Evolutionary conservation across 2,329 filamentous ascomycete species (phyloP).

Genomic region (Fusarium euwallaceae): DNA sequence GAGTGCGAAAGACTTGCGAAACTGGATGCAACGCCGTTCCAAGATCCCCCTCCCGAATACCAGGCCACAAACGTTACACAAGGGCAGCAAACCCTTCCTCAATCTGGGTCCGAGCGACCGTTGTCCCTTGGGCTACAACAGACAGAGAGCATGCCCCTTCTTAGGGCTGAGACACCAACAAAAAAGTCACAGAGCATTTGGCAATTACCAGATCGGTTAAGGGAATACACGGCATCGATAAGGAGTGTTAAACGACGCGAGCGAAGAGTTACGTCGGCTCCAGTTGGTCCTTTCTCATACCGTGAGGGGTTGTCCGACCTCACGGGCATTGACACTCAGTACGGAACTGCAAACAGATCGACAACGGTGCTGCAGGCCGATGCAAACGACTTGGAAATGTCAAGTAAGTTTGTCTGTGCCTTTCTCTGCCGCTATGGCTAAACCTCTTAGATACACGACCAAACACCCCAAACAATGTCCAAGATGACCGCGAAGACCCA

Average conservation of each 20-base stretch:
- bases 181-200: neutral
- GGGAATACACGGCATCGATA: neutral
- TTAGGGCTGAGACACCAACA: neutral
- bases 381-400: neutral
- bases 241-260: neutral
- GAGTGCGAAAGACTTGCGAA: neutral
- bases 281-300: neutral
- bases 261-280: neutral
- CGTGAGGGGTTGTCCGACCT: slow-evolving; percentile 8
- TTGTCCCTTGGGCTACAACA: neutral
- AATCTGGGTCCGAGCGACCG: neutral
- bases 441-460: neutral
- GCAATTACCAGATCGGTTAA: neutral
- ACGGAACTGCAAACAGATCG: slow-evolving; percentile 1
- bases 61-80: neutral
- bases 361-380: neutral
- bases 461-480: neutral
- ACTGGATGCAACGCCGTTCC: neutral
- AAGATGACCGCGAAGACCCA: neutral
- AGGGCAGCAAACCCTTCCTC: neutral
- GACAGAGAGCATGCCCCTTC: neutral
- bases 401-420: neutral
- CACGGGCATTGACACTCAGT: slow-evolving; percentile 25
- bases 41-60: neutral
- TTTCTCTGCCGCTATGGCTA: neutral